Evolutionary conservation across 768 basidiomycete genomes (phyloP).

Genomic region (Naganishia friedmannii): DNA sequence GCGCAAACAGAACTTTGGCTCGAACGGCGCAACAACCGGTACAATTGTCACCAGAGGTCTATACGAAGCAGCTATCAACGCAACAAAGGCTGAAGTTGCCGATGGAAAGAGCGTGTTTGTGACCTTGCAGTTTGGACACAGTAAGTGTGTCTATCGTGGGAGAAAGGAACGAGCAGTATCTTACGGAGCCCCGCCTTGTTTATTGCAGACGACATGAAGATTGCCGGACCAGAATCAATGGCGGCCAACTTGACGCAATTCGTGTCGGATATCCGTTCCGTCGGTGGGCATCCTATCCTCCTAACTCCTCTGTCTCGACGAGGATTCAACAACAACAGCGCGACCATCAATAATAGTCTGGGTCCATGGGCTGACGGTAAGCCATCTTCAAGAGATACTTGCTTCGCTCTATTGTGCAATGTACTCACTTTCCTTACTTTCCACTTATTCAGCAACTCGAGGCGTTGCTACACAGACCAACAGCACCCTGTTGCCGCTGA

Average conservation of each 20-base stretch:
- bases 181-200: not conserved
- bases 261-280: slow-evolving; percentile 15
- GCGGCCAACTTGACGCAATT: slow-evolving; percentile 28
- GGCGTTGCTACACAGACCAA: slow-evolving; percentile 24
- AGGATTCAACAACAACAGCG: slow-evolving; percentile 16
- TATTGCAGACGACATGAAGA: slow-evolving; percentile 26
- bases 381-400: not conserved
- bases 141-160: not conserved
- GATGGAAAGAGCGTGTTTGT: slow-evolving; percentile 27
- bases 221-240: slow-evolving; percentile 28
- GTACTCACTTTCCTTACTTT: not conserved
- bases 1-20: slow-evolving; percentile 14
- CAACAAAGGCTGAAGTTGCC: slow-evolving; percentile 12
- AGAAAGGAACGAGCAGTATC: not conserved
- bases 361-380: slow-evolving; percentile 24
- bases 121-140: slow-evolving; percentile 30
- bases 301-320: slow-evolving; percentile 25
- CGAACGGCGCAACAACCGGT: slow-evolving; percentile 27
- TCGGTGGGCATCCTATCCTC: slow-evolving; percentile 24
- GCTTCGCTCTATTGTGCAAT: not conserved
- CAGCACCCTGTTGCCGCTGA: slow-evolving; percentile 21
- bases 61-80: slow-evolving; percentile 7
- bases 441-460: not conserved
- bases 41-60: slow-evolving; percentile 21
- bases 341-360: slow-evolving; percentile 19